A percentile compares a stretch with the other conserved stretches of the same genome.
Conservation (phyloP, 306 rosid species). For the Vicia sativa region DNA sequence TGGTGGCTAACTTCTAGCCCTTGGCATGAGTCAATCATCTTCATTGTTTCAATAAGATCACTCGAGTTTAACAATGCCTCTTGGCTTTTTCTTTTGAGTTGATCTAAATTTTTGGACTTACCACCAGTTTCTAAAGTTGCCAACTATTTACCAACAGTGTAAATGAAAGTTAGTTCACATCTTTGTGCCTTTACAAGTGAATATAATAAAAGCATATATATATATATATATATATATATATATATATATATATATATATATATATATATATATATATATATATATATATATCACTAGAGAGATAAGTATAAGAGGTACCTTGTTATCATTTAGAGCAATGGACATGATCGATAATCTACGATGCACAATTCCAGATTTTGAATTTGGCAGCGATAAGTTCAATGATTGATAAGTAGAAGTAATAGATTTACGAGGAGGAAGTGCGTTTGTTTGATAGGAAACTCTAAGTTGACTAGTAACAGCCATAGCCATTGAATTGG, state of each 20-base stretch:
- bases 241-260: too few relatives aligned
- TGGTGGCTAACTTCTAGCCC: slow-evolving; percentile 44
- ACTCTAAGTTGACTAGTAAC: neutral
- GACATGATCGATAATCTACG: slow-evolving; percentile 2
- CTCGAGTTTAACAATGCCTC: slow-evolving; percentile 6
- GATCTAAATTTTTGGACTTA: slow-evolving; percentile 16
- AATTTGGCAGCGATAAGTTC: slow-evolving; percentile 4
- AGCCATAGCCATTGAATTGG: slow-evolving; percentile 1
- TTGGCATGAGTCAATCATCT: slow-evolving; percentile 48
- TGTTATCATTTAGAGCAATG: slow-evolving; percentile 6
- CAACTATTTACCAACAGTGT: slow-evolving; percentile 4
- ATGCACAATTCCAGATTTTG: neutral
- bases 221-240: too few relatives aligned
- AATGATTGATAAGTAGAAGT: slow-evolving; percentile 2
- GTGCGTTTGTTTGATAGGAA: slow-evolving; percentile 14
- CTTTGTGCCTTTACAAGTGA: too few relatives aligned
- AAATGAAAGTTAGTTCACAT: too few relatives aligned
- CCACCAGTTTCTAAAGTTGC: neutral
- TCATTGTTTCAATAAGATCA: slow-evolving; percentile 35
- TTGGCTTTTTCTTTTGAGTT: slow-evolving; percentile 13
- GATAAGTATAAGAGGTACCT: slow-evolving; percentile 13
- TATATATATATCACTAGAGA: too few relatives aligned
- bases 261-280: too few relatives aligned
- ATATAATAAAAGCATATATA: too few relatives aligned
- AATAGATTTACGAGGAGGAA: neutral